phyloP scores from a whole-genome alignment of 2,329 filamentous ascomycete genomes.

The Alternaria triticina region DNA sequence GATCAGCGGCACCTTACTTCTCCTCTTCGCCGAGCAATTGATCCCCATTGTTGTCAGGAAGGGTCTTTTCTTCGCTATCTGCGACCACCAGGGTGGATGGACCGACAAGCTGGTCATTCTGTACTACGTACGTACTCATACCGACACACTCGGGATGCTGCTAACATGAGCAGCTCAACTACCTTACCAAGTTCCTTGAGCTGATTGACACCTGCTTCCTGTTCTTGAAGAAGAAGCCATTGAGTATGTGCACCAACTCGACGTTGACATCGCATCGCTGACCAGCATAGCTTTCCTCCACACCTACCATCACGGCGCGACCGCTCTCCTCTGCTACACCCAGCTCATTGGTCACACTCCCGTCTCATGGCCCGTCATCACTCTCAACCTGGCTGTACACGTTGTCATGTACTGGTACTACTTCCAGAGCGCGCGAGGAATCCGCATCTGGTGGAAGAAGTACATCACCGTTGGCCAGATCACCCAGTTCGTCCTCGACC shows the following conservation, averaged over 20 bases:
- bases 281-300: slow-evolving; percentile 77
- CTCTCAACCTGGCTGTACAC: slow-evolving; percentile 90
- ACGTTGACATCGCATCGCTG: slow-evolving; percentile 25
- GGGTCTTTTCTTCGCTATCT: slow-evolving; percentile 90
- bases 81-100: slow-evolving; percentile 82
- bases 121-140: slow-evolving; percentile 80
- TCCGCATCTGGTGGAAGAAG: slow-evolving; percentile 99
- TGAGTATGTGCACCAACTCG: slow-evolving; percentile 64
- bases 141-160: background rate
- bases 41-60: slow-evolving; percentile 79
- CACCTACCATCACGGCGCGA: slow-evolving; percentile 98
- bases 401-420: slow-evolving; percentile 99
- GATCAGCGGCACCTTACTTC: slow-evolving; percentile 81
- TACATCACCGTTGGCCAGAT: slow-evolving; percentile 99
- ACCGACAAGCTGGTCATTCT: slow-evolving; percentile 90
- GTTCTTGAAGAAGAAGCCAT: slow-evolving; percentile 98
- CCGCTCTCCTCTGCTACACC: slow-evolving; percentile 95
- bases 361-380: slow-evolving; percentile 94
- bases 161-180: slow-evolving; percentile 77
- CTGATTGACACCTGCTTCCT: slow-evolving; percentile 95
- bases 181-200: slow-evolving; percentile 97
- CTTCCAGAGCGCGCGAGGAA: slow-evolving; percentile 96
- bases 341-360: slow-evolving; percentile 92
- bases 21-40: slow-evolving; percentile 89
- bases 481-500: slow-evolving; percentile 94